These are phyloP conservation scores for Centella asiatica DNA, from an alignment of 129 eudicot species.

Conservation along the genomic window DNA sequence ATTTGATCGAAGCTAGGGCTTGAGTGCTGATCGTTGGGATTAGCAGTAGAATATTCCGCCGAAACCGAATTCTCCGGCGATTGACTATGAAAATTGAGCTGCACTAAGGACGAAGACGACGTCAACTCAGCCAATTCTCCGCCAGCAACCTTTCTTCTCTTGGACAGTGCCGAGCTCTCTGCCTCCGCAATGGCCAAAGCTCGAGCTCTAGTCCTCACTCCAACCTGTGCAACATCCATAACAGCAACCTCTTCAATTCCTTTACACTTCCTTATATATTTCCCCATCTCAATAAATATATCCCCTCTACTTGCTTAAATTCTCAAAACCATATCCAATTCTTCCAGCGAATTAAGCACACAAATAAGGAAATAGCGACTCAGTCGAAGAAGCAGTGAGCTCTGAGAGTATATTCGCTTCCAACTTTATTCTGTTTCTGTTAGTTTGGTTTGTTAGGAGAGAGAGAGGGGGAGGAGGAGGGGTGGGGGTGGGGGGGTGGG, in stretches of 20 bases:
- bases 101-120: constrained; percentile 25
- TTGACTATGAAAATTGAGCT: constrained; percentile 18
- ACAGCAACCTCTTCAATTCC: constrained; percentile 14
- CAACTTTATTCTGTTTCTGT: neutral
- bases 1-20: constrained; percentile 24
- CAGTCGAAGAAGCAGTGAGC: neutral
- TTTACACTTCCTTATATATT: constrained; percentile 24
- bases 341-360: neutral
- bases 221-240: constrained; percentile 36
- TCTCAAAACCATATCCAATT: neutral
- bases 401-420: neutral
- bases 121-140: constrained; percentile 38
- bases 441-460: neutral
- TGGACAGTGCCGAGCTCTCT: constrained; percentile 22
- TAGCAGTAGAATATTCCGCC: constrained; percentile 1
- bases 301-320: neutral
- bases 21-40: constrained; percentile 5
- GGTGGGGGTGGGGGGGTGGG: neutral
- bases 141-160: constrained; percentile 35
- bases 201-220: constrained; percentile 28
- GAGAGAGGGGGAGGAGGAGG: neutral
- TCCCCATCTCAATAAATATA: neutral
- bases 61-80: constrained; percentile 22
- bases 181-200: constrained; percentile 14
- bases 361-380: no score